phyloP scores from a whole-genome alignment of 805 yeast species.

The Wickerhamomyces hampshirensis region DNA sequence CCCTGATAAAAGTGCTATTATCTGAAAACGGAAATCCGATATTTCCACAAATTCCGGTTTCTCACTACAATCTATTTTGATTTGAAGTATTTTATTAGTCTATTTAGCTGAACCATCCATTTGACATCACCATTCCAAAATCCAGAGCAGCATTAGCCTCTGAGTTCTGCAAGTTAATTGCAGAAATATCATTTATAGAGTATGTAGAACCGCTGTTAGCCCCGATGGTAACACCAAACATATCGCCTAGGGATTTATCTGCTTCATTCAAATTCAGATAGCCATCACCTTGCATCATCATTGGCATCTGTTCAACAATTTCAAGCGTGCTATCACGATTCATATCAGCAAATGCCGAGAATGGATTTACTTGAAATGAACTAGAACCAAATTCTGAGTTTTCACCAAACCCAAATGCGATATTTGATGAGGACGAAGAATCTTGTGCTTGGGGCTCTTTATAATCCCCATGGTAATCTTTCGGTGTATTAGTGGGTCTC shows the following conservation, averaged over 20 bases:
- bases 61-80: neutral
- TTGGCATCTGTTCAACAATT: constrained; percentile 9
- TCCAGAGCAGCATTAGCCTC: constrained; percentile 11
- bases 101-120: constrained; percentile 21
- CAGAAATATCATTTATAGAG: constrained; percentile 7
- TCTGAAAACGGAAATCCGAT: too few species aligned
- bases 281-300: constrained; percentile 10
- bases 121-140: constrained; percentile 16
- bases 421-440: too few species aligned
- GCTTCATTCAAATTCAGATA: constrained; percentile 12
- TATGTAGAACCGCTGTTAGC: constrained; percentile 1
- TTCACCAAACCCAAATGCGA: too few species aligned
- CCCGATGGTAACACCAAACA: constrained; percentile 12
- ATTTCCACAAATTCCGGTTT: neutral
- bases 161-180: constrained; percentile 4
- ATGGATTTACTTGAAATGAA: too few species aligned
- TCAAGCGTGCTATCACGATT: neutral
- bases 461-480: too few species aligned
- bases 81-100: neutral
- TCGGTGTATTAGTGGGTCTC: constrained; percentile 1
- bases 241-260: constrained; percentile 15
- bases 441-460: too few species aligned
- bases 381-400: too few species aligned
- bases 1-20: neutral
- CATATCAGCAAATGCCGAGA: neutral